Percentiles rank a stretch among this genome's conserved stretches.
Evolutionary conservation across 768 basidiomycete species (phyloP).

Genomic region (Leccinum broughii): DNA sequence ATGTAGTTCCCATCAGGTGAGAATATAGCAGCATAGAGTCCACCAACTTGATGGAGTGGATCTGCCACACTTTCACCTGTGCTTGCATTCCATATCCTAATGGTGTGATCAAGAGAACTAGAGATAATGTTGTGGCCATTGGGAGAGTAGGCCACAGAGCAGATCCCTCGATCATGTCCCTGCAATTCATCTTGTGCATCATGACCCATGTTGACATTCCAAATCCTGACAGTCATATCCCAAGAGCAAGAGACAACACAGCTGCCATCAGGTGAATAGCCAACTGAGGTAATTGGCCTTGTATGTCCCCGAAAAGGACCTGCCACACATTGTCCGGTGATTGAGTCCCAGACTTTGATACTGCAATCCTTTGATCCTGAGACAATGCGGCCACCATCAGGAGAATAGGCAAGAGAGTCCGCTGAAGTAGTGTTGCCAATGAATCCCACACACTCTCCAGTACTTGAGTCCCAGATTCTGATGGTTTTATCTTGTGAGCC

Average conservation of each 20-base stretch:
- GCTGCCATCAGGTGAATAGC: conserved; percentile 21
- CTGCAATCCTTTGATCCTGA: conserved; percentile 25
- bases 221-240: conserved; percentile 17
- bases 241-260: conserved; percentile 17
- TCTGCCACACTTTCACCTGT: conserved; percentile 8
- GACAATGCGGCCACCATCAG: conserved; percentile 24
- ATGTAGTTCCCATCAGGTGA: conserved; percentile 27
- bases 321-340: conserved; percentile 13
- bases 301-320: conserved; percentile 20
- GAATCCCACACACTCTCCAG: conserved; percentile 3
- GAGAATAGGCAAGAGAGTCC: conserved; percentile 25
- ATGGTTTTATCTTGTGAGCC: conserved; percentile 16
- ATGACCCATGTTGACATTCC: conserved; percentile 14
- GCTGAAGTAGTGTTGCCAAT: neutral
- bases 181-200: neutral
- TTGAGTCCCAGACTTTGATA: conserved; percentile 24
- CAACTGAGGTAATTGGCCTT: conserved; percentile 3
- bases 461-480: conserved; percentile 20
- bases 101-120: conserved; percentile 8
- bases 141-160: conserved; percentile 18
- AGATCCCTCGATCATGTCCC: conserved; percentile 5
- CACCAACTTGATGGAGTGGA: neutral
- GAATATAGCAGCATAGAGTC: neutral
- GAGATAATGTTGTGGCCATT: conserved; percentile 16
- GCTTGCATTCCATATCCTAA: conserved; percentile 12